Evolutionary conservation across 176 grass and related monocot species (phyloP).

Genomic region (Oryza meyeriana): DNA sequence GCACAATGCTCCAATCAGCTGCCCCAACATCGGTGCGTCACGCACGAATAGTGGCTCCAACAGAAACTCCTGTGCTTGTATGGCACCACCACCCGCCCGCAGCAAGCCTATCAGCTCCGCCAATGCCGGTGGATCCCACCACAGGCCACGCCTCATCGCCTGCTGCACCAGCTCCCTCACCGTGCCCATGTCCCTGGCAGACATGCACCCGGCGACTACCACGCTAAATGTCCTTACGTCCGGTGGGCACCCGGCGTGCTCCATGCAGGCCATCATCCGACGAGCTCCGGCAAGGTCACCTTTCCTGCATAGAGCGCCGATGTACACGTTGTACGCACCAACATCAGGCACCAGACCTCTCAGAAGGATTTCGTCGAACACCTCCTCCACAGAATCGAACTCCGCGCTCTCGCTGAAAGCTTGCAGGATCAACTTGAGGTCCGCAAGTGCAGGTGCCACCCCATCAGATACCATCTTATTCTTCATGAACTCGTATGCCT

Average conservation of each 20-base stretch:
- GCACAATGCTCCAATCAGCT: conserved; percentile 19
- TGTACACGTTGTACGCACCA: conserved; percentile 44
- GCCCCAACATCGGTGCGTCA: conserved; percentile 26
- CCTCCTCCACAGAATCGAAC: conserved; percentile 42
- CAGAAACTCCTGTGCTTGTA: conserved; percentile 32
- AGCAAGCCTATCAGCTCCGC: conserved; percentile 19
- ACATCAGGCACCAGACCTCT: conserved; percentile 44
- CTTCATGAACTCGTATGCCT: conserved; percentile 46
- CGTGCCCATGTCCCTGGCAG: conserved; percentile 15
- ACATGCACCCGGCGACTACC: conserved; percentile 32
- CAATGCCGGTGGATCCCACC: conserved; percentile 43
- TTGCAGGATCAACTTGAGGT: conserved; percentile 35
- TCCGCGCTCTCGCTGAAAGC: conserved; percentile 14
- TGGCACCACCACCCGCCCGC: background rate
- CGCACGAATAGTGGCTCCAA: conserved; percentile 4
- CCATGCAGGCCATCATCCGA: conserved; percentile 66
- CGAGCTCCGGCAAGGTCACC: conserved; percentile 46
- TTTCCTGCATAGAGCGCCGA: conserved; percentile 36
- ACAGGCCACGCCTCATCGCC: conserved; percentile 33
- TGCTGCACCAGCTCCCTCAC: conserved; percentile 40
- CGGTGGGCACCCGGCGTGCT: conserved; percentile 54
- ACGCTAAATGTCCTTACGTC: conserved; percentile 34
- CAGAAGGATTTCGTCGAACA: conserved; percentile 79
- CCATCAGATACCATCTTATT: conserved; percentile 48
- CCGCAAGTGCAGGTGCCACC: conserved; percentile 15